Conservation (phyloP, 495 filamentous ascomycete species). For the Hypoxylon cercidicola region DNA sequence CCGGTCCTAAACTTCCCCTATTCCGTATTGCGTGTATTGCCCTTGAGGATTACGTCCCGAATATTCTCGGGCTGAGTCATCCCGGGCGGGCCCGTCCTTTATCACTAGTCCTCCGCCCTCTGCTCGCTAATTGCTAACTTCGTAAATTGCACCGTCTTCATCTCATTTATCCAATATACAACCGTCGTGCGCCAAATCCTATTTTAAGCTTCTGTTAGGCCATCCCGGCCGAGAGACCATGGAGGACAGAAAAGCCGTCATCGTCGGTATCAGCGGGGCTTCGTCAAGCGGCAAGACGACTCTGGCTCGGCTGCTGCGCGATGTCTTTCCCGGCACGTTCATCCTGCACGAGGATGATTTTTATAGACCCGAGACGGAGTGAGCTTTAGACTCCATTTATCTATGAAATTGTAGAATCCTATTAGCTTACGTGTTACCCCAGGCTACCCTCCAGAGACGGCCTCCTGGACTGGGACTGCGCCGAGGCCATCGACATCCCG, state of each 20-base stretch:
- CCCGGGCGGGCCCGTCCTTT: constrained; percentile 26
- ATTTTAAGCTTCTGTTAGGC: background rate
- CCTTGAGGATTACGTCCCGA: too few species aligned
- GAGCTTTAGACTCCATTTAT: constrained; percentile 24
- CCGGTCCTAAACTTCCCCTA: background rate
- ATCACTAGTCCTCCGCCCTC: constrained; percentile 8
- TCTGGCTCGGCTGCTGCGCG: constrained; percentile 75
- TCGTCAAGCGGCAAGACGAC: constrained; percentile 86
- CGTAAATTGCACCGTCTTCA: constrained; percentile 20
- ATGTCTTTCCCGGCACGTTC: constrained; percentile 75
- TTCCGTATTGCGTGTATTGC: too few species aligned
- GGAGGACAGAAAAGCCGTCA: constrained; percentile 59
- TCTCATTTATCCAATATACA: background rate
- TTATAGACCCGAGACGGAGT: constrained; percentile 80
- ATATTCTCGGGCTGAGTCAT: constrained; percentile 27
- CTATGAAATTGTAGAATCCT: background rate
- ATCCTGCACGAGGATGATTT: constrained; percentile 96
- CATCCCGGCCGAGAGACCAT: constrained; percentile 30
- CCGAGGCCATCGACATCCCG: constrained; percentile 73
- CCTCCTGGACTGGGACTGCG: constrained; percentile 88
- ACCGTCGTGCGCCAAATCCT: background rate
- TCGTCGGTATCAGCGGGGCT: constrained; percentile 78
- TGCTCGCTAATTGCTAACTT: constrained; percentile 10
- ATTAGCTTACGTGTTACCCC: background rate
- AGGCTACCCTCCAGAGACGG: constrained; percentile 63